Evolutionary conservation across 257 asterid genomes (phyloP), one percentile per base, ranked within the genome.

Genomic region (Solanum lycopersicoides): DNA sequence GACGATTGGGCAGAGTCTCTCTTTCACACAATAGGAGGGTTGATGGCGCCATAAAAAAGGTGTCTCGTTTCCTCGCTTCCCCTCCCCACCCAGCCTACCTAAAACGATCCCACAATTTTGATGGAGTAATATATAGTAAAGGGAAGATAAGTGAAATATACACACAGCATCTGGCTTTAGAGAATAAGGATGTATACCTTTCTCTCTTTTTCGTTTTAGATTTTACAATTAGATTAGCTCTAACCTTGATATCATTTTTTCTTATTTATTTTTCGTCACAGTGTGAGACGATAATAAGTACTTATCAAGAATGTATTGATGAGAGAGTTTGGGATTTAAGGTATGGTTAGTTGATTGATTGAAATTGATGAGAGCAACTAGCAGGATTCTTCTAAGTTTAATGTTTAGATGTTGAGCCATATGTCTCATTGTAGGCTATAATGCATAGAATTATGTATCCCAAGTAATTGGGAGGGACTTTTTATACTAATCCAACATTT

Each of bases 1-100:
- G 98, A 83, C 44, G 96, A 96, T 88, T 91, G 90, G 95, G 92
- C 90, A 21, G 98, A 95, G 84, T 96, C 99, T 65, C 93, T 95
- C 85, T 68, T 90, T 88, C 93, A 95, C 88, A 93, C 98, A 77
- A 93, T 96, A 12, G 98, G 90, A 91, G 93, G 98, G 85, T 84
- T 95, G 83, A 95, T 95, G 98, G 99, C 99, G 44, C 98, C 98
- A 15, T 96, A 77, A 91, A 63, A 75, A 86, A 88, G 89, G 53
- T 72, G 30, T 18, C 85, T 28, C 28, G 2, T 80, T 89, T 45
- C 83, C 83, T 69, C 53, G 32, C 66, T 25, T 25, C 34, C 28
- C 68, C 21, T 16, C 66, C 66, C 66, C 39, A 82, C 85, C 85
- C 45, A 47, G 18, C 42, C 18, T 47, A 9, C 20, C 28, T n/a